These are phyloP conservation scores for Cercophora samala DNA, from an alignment of 495 filamentous ascomycete species.

Conservation along the genomic window DNA sequence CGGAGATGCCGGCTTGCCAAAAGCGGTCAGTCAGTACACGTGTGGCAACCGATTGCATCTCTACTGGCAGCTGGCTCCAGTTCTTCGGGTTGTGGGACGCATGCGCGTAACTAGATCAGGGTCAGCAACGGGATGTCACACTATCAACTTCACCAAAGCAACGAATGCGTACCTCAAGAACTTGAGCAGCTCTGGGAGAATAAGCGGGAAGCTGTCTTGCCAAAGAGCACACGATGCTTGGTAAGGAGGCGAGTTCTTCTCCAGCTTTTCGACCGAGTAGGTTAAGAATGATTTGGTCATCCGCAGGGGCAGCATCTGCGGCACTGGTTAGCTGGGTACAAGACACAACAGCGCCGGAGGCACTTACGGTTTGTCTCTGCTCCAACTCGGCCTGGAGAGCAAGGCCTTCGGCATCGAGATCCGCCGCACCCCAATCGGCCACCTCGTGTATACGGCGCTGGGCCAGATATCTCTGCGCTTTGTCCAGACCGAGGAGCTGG, in stretches of 20 bases:
- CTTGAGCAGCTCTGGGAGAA: constrained; percentile 82
- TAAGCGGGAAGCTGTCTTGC: constrained; percentile 74
- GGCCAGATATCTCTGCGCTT: constrained; percentile 74
- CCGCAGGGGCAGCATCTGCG: constrained; percentile 69
- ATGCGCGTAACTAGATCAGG: constrained; percentile 66
- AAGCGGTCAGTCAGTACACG: constrained; percentile 92
- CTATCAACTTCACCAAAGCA: background rate
- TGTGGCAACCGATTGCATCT: constrained; percentile 72
- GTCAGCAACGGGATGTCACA: constrained; percentile 14
- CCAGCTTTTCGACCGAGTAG: constrained; percentile 83
- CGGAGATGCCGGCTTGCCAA: constrained; percentile 97
- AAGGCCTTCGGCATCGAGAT: constrained; percentile 75
- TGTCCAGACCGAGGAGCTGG: constrained; percentile 70
- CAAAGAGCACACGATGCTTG: constrained; percentile 72
- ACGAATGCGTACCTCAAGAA: constrained; percentile 62
- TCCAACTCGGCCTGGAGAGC: constrained; percentile 72
- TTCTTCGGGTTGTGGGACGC: constrained; percentile 86
- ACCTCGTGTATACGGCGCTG: constrained; percentile 69
- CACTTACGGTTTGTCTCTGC: constrained; percentile 62
- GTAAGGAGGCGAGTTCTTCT: constrained; percentile 63
- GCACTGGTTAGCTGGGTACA: background rate
- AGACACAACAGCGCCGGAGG: background rate
- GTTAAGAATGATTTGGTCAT: constrained; percentile 85
- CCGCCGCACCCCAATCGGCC: constrained; percentile 74
- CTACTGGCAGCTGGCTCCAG: constrained; percentile 74